Evolutionary conservation across 192 early-diverging fungal species (phyloP), one percentile per base, ranked within the genome.

Genomic region (Umbelopsis sp.): DNA sequence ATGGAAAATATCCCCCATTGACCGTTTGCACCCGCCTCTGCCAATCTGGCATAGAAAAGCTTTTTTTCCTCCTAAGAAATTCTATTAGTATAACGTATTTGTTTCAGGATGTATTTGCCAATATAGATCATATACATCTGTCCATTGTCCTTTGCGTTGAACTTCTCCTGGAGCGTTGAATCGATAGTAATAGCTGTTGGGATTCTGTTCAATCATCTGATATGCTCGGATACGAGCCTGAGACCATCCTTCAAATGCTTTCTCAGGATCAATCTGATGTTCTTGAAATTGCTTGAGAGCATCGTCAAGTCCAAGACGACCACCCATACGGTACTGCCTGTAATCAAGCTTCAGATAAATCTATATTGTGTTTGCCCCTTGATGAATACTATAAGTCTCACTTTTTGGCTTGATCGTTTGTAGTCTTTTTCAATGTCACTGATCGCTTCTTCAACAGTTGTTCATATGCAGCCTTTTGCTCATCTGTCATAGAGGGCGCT

Each of bases 151-250:
- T 62, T 94, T 95, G 38, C 91, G 87, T 75, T 97, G 96, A 70
- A 92, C 90, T 75, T 97, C 95, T 29, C 96, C 96, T 1, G 96
- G 96, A 6, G 93, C 95, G 72, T 97, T 97, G 80, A 97, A 97
- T n/a, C 95, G 89, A 81, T 97, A 97, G 76, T 97, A 97, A 79
- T 97, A 97, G 17, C 93, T 93, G 82, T 97, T 97, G 43, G 96
- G 96, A 69, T 96, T 96, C 50, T 88, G 91, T 65, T 95, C 91
- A 80, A 97, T 97, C 69, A 90, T 89, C 72, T 93, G 87, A 78
- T 94, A 97, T 12, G 96, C 96, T 69, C 88, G 89, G 51, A 94
- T 93, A 21, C 96, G 91, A 52, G 96, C 96, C 65, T 91, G 89
- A 2, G 92, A 94, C 96, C 96, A 97, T 20, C 96, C 96, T 74